These are phyloP conservation scores for Asterella californica DNA, from an alignment of 225 moss, liverwort and hornwort genomes.

Conservation along the genomic window DNA sequence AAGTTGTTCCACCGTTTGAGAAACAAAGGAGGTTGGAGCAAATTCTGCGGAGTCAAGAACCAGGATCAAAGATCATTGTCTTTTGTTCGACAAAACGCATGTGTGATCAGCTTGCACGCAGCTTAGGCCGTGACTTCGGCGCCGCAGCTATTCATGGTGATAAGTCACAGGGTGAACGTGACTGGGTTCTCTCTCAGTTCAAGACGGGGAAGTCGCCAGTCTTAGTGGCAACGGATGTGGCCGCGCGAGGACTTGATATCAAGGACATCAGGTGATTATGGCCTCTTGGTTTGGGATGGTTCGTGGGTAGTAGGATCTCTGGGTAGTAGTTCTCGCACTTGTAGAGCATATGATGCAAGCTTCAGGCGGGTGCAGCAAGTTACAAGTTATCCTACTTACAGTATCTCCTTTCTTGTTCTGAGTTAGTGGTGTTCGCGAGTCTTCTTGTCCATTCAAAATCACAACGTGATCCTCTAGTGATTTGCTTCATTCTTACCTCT, in stretches of 20 bases:
- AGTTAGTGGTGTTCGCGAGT: too few relatives aligned
- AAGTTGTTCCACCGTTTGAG: constrained; percentile 79
- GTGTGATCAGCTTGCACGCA: constrained; percentile 91
- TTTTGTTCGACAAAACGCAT: constrained; percentile 97
- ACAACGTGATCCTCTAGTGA: too few relatives aligned
- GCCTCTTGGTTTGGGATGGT: not conserved
- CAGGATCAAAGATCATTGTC: constrained; percentile 82
- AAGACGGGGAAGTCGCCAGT: constrained; percentile 75
- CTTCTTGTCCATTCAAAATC: too few relatives aligned
- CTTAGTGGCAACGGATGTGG: constrained; percentile 91
- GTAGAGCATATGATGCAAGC: too few relatives aligned
- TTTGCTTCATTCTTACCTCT: too few relatives aligned
- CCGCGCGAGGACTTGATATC: constrained; percentile 94
- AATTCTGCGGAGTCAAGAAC: constrained; percentile 87
- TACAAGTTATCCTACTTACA: too few relatives aligned
- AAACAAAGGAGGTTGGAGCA: constrained; percentile 90
- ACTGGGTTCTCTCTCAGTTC: constrained; percentile 79
- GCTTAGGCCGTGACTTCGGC: constrained; percentile 74
- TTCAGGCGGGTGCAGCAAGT: too few relatives aligned
- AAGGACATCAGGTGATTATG: constrained; percentile 76
- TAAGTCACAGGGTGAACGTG: constrained; percentile 90
- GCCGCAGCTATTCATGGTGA: constrained; percentile 97
- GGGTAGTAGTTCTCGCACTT: too few relatives aligned
- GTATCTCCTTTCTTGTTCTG: too few relatives aligned
- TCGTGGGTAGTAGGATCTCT: too few relatives aligned